Evolutionary conservation across 371 early-diverging fungal genomes (phyloP).

Genomic region (Mortierella sp.): DNA sequence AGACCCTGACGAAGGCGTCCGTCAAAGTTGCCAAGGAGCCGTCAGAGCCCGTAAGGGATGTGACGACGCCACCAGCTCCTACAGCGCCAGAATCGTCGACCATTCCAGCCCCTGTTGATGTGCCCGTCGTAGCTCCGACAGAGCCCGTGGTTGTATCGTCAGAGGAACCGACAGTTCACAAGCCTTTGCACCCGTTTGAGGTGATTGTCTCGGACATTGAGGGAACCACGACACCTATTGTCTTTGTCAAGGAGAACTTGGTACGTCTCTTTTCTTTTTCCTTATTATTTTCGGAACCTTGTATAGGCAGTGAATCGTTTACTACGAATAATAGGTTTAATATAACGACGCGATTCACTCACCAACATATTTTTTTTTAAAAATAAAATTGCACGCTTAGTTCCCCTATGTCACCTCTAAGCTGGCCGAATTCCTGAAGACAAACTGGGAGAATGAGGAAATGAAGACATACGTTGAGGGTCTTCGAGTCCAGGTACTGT

Average conservation of each 20-base stretch:
- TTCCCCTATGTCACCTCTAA: constrained; percentile 85
- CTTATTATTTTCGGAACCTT: constrained; percentile 7
- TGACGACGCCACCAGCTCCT: constrained; percentile 16
- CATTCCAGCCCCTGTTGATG: constrained; percentile 35
- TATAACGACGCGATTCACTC: constrained; percentile 6
- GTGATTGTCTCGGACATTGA: constrained; percentile 89
- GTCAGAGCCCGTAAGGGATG: neutral
- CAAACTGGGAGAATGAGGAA: constrained; percentile 73
- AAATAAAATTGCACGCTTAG: constrained; percentile 24
- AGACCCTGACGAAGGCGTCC: no score
- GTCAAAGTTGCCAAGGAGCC: neutral
- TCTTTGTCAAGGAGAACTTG: constrained; percentile 92
- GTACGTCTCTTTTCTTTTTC: constrained; percentile 46
- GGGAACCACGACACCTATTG: constrained; percentile 96
- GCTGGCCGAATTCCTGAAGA: constrained; percentile 71
- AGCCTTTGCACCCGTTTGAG: constrained; percentile 55
- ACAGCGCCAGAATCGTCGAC: constrained; percentile 23
- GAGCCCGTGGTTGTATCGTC: constrained; percentile 18
- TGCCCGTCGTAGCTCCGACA: constrained; percentile 2
- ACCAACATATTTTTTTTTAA: neutral
- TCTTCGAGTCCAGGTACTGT: constrained; percentile 77
- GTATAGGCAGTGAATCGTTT: no score
- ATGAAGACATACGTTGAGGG: constrained; percentile 69
- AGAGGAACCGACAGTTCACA: constrained; percentile 31
- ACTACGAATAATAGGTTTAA: no score